Base-by-base conservation (phyloP, 129 eudicot species). In the Tagetes patula region DNA sequence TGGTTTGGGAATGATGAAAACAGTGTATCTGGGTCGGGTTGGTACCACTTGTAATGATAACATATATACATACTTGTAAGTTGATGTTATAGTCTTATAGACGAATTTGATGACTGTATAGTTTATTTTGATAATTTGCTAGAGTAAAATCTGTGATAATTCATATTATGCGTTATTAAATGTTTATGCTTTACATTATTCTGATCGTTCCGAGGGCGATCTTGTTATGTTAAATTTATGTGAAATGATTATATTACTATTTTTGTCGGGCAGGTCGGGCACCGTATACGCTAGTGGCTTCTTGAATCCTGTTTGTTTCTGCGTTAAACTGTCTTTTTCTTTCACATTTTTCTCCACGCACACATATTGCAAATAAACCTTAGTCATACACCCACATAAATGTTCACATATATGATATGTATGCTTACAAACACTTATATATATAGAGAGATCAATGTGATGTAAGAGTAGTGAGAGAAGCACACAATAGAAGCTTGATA, bases 341-440 rank as follows among this genome's bases (percentile, higher is more conserved):
- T 76, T 33, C 80, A 14, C 80, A 76, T 60, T 55, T 67, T 47
- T 76, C 80, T 76, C 80, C 80, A 37, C 58, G 48, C 74, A 58
- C 68, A 58, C 60, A 14, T 75, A 32, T 63, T 43, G 8, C 33
- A 32, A 50, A 30, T 32, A 56, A 54, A 20, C 34, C 1, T 6
- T 5, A 54, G 60, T 13, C 60, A 54, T 9, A 54, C 59, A 53
- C 59, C 36, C 49, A 73, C 6, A 46, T 13, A 36, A 20, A 20
- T 20, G 27, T 20, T 20, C 27, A 20, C 27, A 20, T 20, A 20
- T 20, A 20, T 20, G 27, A 20, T 20, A 20, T 20, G 27, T 20
- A 20, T 20, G 33, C 27, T 10, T 50, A 54, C 5, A 52, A 1
- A 50, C 1, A 53, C 3, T 3, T 42, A 50, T 42, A 53, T 4